These are phyloP conservation scores for Salix udensis DNA, from an alignment of 345 rosid species.

Conservation along the genomic window DNA sequence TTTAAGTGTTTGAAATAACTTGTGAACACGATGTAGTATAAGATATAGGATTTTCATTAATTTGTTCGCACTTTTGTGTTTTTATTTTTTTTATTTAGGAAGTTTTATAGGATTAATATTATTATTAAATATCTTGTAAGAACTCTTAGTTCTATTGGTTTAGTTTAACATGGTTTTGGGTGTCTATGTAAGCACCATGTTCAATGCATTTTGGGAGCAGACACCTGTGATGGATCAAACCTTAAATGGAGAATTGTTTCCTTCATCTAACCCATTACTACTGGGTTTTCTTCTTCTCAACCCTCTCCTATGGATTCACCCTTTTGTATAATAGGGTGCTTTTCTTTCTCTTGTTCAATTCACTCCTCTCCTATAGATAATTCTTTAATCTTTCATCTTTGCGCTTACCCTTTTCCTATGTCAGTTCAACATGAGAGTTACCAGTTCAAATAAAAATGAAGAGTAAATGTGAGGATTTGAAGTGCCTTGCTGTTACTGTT, in stretches of 20 bases:
- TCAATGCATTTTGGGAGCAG: background rate
- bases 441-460: background rate
- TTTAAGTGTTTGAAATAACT: too few relatives aligned
- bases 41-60: too few relatives aligned
- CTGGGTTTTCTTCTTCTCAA: background rate
- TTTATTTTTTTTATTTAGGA: too few relatives aligned
- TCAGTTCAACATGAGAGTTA: background rate
- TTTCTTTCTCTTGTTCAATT: background rate
- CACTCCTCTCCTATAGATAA: background rate
- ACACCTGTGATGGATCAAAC: background rate
- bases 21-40: too few relatives aligned
- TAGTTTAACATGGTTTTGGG: background rate
- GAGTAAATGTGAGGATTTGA: background rate
- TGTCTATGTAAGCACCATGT: background rate
- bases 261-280: background rate
- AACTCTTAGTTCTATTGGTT: too few relatives aligned
- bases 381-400: background rate
- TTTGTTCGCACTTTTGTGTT: too few relatives aligned
- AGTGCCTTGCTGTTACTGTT: background rate
- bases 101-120: too few relatives aligned
- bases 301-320: background rate
- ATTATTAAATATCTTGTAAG: too few relatives aligned
- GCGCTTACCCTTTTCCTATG: background rate
- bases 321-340: background rate
- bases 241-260: background rate